Conservation (phyloP, 208 protist species). For the Leishmania gerbilli region DNA sequence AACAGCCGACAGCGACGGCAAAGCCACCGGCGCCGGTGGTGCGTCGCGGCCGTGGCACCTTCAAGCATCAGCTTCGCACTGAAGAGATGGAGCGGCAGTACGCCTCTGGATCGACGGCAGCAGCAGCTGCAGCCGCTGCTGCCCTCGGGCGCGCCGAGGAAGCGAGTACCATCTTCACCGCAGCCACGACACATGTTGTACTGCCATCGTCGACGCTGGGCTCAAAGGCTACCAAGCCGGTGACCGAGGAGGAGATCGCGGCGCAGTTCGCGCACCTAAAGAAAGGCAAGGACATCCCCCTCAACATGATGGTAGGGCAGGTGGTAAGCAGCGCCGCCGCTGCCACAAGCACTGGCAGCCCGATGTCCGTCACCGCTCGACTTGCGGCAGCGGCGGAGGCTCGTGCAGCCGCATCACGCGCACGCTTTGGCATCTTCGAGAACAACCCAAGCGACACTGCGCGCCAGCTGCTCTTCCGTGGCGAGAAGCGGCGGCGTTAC, state of each 20-base stretch:
- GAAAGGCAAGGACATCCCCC: constrained; percentile 27
- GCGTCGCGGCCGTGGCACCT: constrained; percentile 73
- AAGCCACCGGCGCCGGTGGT: constrained; percentile 34
- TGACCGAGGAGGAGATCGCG: constrained; percentile 31
- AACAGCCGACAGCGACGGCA: constrained; percentile 6
- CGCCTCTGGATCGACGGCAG: constrained; percentile 1
- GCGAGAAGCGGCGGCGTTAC: constrained; percentile 84
- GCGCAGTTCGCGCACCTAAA: constrained; percentile 29
- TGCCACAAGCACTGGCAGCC: constrained; percentile 20
- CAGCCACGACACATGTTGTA: constrained; percentile 53
- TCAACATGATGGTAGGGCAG: constrained; percentile 3
- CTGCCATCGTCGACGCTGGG: constrained; percentile 38
- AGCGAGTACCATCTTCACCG: constrained; percentile 50
- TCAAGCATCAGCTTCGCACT: constrained; percentile 66
- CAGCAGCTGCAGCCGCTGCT: constrained; percentile 3
- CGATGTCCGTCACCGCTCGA: constrained; percentile 21
- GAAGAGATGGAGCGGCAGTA: constrained; percentile 51
- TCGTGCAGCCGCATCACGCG: constrained; percentile 18
- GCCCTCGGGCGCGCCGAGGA: constrained; percentile 30
- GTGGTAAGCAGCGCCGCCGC: constrained; percentile 20
- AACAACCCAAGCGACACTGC: constrained; percentile 60
- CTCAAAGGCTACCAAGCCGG: constrained; percentile 16
- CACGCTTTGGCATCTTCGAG: constrained; percentile 40
- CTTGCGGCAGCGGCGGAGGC: constrained; percentile 28
- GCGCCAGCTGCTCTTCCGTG: constrained; percentile 77